Conservation (phyloP, 108 stramenopile genomes). For the Parietichytrium sp. region DNA sequence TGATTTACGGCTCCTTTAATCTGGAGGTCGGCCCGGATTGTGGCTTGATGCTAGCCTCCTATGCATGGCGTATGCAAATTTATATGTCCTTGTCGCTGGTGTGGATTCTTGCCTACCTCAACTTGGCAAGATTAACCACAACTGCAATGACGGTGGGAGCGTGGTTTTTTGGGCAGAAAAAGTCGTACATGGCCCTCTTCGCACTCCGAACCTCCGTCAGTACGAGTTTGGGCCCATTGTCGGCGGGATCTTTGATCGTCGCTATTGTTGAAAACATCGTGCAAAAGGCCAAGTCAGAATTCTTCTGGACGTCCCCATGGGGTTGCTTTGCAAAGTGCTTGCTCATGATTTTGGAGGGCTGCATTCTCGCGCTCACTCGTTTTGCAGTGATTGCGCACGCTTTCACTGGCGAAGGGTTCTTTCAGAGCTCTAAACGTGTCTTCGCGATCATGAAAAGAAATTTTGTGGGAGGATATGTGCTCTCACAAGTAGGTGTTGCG, state of each 20-base stretch:
- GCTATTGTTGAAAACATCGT: neutral
- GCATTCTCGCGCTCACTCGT: neutral
- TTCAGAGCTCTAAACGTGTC: neutral
- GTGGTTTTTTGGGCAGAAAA: neutral
- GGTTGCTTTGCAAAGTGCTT: neutral
- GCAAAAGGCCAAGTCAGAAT: neutral
- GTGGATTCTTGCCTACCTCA: neutral
- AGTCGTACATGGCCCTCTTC: neutral
- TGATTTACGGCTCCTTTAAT: neutral
- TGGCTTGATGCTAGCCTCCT: neutral
- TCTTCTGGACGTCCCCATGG: neutral
- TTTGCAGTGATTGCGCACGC: slow-evolving; percentile 4
- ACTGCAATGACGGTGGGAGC: neutral
- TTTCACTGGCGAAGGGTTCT: slow-evolving; percentile 4
- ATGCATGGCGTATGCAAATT: neutral
- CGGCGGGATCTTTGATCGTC: neutral
- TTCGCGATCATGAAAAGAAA: neutral
- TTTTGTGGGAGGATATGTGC: neutral
- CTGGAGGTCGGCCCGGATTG: neutral
- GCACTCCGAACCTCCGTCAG: neutral
- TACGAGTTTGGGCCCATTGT: neutral
- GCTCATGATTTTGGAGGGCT: neutral
- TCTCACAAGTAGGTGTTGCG: neutral
- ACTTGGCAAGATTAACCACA: neutral
- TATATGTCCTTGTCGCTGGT: neutral